Conservation (phyloP, 2,329 filamentous ascomycete genomes). For the Leptographium radiaticola region DNA sequence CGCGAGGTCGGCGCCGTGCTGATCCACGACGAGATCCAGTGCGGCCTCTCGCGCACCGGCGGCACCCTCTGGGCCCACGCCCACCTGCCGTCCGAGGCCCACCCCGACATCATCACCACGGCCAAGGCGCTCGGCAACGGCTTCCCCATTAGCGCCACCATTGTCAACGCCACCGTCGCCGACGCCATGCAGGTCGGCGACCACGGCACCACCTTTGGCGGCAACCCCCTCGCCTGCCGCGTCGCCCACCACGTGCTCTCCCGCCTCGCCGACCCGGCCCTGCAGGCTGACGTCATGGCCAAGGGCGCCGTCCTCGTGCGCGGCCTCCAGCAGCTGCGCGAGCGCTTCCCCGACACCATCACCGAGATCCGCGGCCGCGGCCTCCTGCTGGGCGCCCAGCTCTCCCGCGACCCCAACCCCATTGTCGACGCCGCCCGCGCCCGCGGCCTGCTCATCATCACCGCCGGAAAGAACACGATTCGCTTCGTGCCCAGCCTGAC, state of each 20-base stretch:
- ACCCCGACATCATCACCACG: conserved; percentile 87
- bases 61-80: conserved; percentile 79
- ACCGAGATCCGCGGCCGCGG: conserved; percentile 72
- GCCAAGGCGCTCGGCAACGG: conserved; percentile 96
- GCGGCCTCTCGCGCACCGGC: conserved; percentile 72
- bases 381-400: conserved; percentile 75
- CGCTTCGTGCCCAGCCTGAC: conserved; percentile 81
- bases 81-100: conserved; percentile 59
- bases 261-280: conserved; percentile 55
- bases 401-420: conserved; percentile 56
- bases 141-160: conserved; percentile 82
- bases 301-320: conserved; percentile 44
- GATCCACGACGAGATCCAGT: conserved; percentile 96
- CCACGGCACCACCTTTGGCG: conserved; percentile 89
- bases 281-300: conserved; percentile 55
- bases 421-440: conserved; percentile 80
- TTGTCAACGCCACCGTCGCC: conserved; percentile 47
- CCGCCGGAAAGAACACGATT: conserved; percentile 82
- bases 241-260: conserved; percentile 77
- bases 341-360: conserved; percentile 52
- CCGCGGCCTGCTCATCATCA: conserved; percentile 79
- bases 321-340: conserved; percentile 33
- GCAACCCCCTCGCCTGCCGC: conserved; percentile 75
- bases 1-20: conserved; percentile 78
- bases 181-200: conserved; percentile 55